Evolutionary conservation across 805 yeast genomes (phyloP).

Genomic region (Candida sanyiensis): DNA sequence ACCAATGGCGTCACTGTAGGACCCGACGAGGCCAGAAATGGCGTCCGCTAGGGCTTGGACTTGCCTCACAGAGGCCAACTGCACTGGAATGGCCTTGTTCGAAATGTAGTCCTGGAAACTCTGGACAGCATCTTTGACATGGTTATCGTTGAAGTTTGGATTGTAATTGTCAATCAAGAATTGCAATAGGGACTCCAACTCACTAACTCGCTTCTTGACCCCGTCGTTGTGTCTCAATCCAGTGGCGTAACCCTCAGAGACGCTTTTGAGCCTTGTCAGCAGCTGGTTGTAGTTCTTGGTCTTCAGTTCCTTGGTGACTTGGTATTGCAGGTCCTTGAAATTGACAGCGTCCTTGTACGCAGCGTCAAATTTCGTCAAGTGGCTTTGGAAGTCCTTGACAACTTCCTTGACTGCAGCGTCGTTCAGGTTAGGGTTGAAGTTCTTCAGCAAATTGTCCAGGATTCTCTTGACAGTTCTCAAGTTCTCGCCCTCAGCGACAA

Average conservation of each 20-base stretch:
- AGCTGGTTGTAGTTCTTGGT: not conserved
- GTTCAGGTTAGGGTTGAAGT: conserved; percentile 80
- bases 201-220: conserved; percentile 19
- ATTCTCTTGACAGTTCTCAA: conserved; percentile 29
- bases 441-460: conserved; percentile 41
- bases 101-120: conserved; percentile 41
- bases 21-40: not conserved
- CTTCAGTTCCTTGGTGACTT: not conserved
- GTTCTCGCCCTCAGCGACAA: conserved; percentile 22
- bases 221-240: conserved; percentile 13
- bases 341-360: conserved; percentile 3
- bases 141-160: conserved; percentile 72
- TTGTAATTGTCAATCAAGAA: conserved; percentile 51
- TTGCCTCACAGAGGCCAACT: not conserved
- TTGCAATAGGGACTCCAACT: conserved; percentile 40
- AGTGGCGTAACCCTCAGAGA: conserved; percentile 7
- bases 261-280: not conserved
- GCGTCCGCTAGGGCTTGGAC: not conserved
- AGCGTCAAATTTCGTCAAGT: conserved; percentile 9
- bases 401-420: conserved; percentile 81
- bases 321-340: not conserved
- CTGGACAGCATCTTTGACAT: conserved; percentile 57
- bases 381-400: conserved; percentile 38
- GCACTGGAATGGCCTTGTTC: conserved; percentile 2
- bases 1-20: conserved; percentile 1